Evolutionary conservation across 768 basidiomycete genomes (phyloP).

Genomic region (Leucocoprinus sp.): DNA sequence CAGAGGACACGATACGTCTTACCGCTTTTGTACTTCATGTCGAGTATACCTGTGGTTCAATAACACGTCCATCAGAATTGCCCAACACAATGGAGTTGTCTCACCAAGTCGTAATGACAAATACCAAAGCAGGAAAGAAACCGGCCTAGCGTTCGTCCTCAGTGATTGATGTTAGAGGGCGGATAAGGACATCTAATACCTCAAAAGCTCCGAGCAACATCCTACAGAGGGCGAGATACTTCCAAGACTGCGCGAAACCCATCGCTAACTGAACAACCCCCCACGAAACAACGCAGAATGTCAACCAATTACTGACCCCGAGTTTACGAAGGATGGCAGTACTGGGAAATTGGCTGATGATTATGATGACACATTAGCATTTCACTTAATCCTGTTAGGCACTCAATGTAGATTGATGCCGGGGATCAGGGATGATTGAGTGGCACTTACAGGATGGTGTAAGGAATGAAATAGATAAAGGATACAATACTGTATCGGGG

Average conservation of each 20-base stretch:
- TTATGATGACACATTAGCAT: too few species aligned
- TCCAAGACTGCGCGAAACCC: constrained; percentile 25
- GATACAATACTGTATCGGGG: constrained; percentile 28
- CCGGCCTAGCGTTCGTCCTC: too few species aligned
- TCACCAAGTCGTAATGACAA: constrained; percentile 35
- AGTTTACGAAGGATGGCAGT: constrained; percentile 22
- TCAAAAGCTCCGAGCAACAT: constrained; percentile 24
- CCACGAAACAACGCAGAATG: constrained; percentile 23
- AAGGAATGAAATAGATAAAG: constrained; percentile 28
- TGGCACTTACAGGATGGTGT: constrained; percentile 25
- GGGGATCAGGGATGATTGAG: background rate
- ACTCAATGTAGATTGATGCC: background rate
- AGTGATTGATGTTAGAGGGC: too few species aligned
- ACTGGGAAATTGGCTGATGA: constrained; percentile 19
- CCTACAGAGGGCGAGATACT: constrained; percentile 18
- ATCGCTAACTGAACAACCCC: constrained; percentile 25
- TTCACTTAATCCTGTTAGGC: too few species aligned
- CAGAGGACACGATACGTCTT: too few species aligned
- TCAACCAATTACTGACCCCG: constrained; percentile 23
- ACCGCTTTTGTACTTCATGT: constrained; percentile 34
- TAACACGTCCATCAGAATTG: too few species aligned
- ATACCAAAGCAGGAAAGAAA: constrained; percentile 34
- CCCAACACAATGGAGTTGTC: too few species aligned
- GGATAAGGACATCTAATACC: too few species aligned
- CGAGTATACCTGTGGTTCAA: too few species aligned